Evolutionary conservation across 2,329 filamentous ascomycete genomes (phyloP), one percentile per base, ranked within the genome.

Genomic region (Penicillium sp.): DNA sequence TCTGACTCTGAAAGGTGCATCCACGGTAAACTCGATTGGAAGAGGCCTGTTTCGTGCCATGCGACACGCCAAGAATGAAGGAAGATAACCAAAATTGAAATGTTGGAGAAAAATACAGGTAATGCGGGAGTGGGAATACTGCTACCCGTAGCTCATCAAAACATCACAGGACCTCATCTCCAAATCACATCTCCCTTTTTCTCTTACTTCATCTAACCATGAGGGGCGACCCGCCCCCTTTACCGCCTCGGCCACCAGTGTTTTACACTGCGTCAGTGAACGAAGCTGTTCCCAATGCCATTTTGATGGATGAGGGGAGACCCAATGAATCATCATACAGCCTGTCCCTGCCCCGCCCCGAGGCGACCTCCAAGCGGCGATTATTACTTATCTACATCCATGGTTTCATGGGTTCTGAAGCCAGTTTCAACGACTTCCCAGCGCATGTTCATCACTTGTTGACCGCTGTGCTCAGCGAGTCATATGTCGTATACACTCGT

Each of bases 371-470:
- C 14, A 50, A 50, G 50, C 41, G 52, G 14, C 22, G 80, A 24
- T 79, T 97, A 24, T 81, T 97, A 1, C 71, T 96, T 21, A 79
- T 96, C 52, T 96, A 92, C 71, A 86, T 96, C 55, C 93, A 96
- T 77, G 92, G 93, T 59, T 96, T 96, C 76, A 89, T 95, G 82
- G 92, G 93, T 51, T 89, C 90, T 58, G 90, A 95, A 72, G 89
- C 89, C 33, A 96, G 90, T 56, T 97, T 97, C 70, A 85, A 87
- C 60, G 90, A 89, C 46, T 96, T 97, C 66, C 93, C 93, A 0
- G 90, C 90, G 8, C 91, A 96, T 76, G 84, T 96, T 5, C 93
- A 97, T 72, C 84, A 86, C 64, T 81, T 90, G 35, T 79, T 96
- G 39, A 85, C 85, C 13, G 79, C 84, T 10, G 80, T 87, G 0